Evolutionary conservation across 2,329 filamentous ascomycete genomes (phyloP), one percentile per base, ranked within the genome.

Genomic region (Trichoderma arundinaceum): DNA sequence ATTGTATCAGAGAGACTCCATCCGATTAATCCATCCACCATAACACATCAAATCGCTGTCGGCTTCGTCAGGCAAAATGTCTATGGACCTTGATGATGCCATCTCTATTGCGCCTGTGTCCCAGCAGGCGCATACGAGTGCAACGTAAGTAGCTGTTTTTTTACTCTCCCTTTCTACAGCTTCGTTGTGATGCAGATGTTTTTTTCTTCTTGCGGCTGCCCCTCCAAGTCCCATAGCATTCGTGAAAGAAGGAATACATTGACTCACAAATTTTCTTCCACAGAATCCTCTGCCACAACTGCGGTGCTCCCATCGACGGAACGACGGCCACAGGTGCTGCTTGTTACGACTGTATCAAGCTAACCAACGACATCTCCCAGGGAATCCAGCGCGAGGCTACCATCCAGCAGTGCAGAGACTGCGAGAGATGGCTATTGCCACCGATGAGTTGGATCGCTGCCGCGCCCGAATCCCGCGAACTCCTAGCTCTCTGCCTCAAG

Each of bases 311-410:
- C 44, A 97, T 99, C 74, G 94, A 97, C 79, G 95, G 95, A 78
- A 97, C 93, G 17, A 88, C 88, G 13, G 85, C 92, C 32, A 89
- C 91, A 61, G 93, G 93, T 68, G 94, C 95, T 46, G 89, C 97
- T 65, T 99, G 95, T 82, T 92, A 92, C 78, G 94, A 98, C 83
- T 98, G 95, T 79, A 88, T 98, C 76, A 97, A 96, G 78, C 87
- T 96, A 72, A 96, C 93, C 56, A 88, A 96, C 79, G 95, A 99
- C 79, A 94, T 97, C 71, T 96, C 94, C 32, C 84, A 90, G 75
- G 93, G 92, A 67, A 94, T 98, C 69, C 94, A 93, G 79, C 88
- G 94, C 76, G 95, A 99, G 78, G 92, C 92, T 58, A 90, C 89
- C 35, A 83, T 98, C 61, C 92, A 96, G 79, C 94, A 91, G 79